These are phyloP conservation scores for Plasmodium berghei DNA, from an alignment of 169 alveolate genomes.

Conservation along the genomic window DNA sequence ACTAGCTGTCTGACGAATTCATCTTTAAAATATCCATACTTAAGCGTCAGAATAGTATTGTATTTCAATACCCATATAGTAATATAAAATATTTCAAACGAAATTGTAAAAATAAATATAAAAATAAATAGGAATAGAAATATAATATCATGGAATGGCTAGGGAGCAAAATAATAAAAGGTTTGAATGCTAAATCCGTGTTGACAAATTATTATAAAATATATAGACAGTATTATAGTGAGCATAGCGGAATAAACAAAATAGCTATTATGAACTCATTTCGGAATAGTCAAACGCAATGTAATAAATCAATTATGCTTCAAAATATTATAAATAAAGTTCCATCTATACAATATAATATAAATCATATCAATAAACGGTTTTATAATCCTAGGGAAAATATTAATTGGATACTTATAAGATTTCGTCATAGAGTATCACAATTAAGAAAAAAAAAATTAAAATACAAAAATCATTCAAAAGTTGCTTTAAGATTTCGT, in stretches of 20 bases:
- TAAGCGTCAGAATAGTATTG: no score
- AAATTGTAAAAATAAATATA: no score
- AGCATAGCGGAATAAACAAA: neutral
- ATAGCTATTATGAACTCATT: neutral
- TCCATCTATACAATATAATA: neutral
- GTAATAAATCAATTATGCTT: conserved; percentile 8
- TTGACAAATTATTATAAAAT: conserved; percentile 3
- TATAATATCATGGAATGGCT: conserved; percentile 12
- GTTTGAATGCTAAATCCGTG: neutral
- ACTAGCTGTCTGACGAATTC: no score
- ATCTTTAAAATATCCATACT: no score
- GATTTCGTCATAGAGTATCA: conserved; percentile 78
- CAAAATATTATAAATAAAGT: neutral
- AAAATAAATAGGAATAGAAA: no score
- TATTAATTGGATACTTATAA: conserved; percentile 81
- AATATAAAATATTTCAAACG: no score
- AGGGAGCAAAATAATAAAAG: neutral
- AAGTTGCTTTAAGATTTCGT: conserved; percentile 84
- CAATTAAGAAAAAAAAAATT: conserved; percentile 80
- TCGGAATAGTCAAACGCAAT: neutral
- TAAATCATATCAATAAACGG: conserved; percentile 14
- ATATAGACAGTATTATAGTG: conserved; percentile 5
- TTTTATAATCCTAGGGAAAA: conserved; percentile 55
- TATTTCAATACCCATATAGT: no score
- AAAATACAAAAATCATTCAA: conserved; percentile 83